These are phyloP conservation scores for Manihot esculenta DNA, from an alignment of 441 rosid species.

Conservation along the genomic window DNA sequence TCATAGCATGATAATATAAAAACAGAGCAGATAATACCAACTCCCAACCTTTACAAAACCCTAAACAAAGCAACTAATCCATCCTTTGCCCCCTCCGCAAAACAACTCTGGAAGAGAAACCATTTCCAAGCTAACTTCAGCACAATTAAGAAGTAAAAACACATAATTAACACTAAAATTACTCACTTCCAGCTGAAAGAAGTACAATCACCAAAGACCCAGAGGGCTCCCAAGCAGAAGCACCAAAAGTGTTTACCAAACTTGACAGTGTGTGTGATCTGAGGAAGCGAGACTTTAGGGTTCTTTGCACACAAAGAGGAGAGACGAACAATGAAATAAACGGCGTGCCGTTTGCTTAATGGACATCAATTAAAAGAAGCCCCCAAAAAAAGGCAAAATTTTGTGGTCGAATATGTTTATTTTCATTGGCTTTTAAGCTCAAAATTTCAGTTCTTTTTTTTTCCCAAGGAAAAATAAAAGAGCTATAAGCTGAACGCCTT, in stretches of 20 bases:
- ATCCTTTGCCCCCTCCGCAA: no score
- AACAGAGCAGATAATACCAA: constrained; percentile 3
- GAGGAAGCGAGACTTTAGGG: constrained; percentile 19
- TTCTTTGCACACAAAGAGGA: background rate
- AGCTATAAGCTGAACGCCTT: background rate
- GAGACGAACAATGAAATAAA: constrained; percentile 1
- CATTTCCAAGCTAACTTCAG: constrained; percentile 5
- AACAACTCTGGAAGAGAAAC: background rate
- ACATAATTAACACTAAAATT: constrained; percentile 8
- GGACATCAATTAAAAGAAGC: constrained; percentile 10
- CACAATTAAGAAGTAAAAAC: background rate
- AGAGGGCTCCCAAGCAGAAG: background rate
- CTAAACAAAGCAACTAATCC: constrained; percentile 11
- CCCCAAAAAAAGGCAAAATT: background rate
- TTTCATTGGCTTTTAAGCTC: constrained; percentile 4
- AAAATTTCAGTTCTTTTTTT: constrained; percentile 4
- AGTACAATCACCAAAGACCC: constrained; percentile 15
- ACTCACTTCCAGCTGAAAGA: constrained; percentile 8
- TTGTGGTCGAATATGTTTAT: background rate
- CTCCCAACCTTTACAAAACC: constrained; percentile 9
- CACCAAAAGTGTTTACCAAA: constrained; percentile 12
- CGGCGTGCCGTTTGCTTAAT: constrained; percentile 15
- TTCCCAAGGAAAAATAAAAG: no score
- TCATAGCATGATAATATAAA: background rate
- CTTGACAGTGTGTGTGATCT: constrained; percentile 16